Percentiles rank a stretch among this genome's conserved stretches.
These are phyloP conservation scores for Aaosphaeria pasadenensis DNA, from an alignment of 2,329 filamentous ascomycete species.

Conservation along the genomic window DNA sequence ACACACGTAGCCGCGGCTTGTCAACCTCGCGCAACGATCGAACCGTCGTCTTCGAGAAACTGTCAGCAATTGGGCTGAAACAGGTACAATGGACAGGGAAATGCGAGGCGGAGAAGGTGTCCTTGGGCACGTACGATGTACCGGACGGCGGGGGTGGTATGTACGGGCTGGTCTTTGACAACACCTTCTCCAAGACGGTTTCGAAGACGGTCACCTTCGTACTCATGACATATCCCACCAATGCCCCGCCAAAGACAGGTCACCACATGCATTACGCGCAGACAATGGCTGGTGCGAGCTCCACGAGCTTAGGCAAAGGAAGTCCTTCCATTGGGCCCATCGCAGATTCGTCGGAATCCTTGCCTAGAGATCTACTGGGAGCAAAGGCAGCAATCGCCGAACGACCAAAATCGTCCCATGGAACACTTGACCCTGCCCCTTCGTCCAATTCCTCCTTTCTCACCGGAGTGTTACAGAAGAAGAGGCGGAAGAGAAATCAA, in stretches of 20 bases:
- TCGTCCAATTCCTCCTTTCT: conserved; percentile 58
- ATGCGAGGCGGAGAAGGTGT: conserved; percentile 94
- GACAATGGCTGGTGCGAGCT: conserved; percentile 50
- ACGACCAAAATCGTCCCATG: conserved; percentile 38
- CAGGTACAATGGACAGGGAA: conserved; percentile 80
- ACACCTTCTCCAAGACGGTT: conserved; percentile 89
- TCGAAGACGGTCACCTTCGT: conserved; percentile 96
- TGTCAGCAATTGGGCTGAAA: conserved; percentile 61
- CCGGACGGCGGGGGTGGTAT: conserved; percentile 74
- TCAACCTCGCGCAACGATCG: conserved; percentile 64
- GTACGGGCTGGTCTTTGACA: conserved; percentile 97
- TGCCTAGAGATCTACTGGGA: conserved; percentile 35
- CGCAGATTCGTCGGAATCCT: conserved; percentile 50
- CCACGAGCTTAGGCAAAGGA: conserved; percentile 33
- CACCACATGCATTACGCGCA: conserved; percentile 63
- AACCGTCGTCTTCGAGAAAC: conserved; percentile 66
- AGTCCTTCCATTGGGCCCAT: conserved; percentile 43
- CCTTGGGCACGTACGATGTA: conserved; percentile 85
- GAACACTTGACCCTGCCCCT: conserved; percentile 13
- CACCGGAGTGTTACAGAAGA: conserved; percentile 82
- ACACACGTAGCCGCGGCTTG: conserved; percentile 52
- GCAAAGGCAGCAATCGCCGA: conserved; percentile 25
- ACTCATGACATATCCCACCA: conserved; percentile 87
- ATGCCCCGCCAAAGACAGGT: conserved; percentile 70
- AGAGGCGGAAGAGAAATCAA: conserved; percentile 88